phyloP scores from a whole-genome alignment of 108 stramenopile genomes.

The Schizochytrium sp. region DNA sequence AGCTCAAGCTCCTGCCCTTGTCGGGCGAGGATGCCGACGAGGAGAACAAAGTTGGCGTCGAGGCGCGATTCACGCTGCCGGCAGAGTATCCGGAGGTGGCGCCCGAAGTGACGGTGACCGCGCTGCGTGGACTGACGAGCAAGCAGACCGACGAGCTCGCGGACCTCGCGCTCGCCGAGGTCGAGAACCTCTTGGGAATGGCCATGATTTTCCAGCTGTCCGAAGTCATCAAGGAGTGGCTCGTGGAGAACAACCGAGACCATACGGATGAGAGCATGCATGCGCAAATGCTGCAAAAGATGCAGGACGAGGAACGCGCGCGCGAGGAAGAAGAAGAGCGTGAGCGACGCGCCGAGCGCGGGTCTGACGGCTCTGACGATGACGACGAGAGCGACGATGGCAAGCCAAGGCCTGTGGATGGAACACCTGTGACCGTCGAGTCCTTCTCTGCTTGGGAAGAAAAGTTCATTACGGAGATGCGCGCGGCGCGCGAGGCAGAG shows the following conservation, averaged over 20 bases:
- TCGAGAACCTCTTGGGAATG: neutral
- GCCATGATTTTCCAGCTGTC: conserved; percentile 6
- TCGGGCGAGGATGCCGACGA: neutral
- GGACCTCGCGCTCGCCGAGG: neutral
- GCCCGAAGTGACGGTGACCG: neutral
- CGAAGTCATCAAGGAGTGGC: neutral
- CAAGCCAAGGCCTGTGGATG: neutral
- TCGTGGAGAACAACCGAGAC: neutral
- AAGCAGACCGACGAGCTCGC: neutral
- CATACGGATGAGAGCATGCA: conserved; percentile 20
- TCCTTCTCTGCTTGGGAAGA: neutral
- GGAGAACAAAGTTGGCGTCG: neutral
- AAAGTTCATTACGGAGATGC: neutral
- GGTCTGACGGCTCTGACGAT: neutral
- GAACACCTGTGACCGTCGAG: neutral
- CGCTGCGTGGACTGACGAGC: neutral
- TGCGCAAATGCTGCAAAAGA: neutral
- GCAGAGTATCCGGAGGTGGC: neutral
- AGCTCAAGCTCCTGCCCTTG: neutral
- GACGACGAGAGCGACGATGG: neutral
- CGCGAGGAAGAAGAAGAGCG: neutral
- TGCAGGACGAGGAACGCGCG: neutral
- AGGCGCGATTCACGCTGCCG: neutral
- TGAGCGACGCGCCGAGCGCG: neutral
- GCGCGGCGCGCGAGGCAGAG: neutral